Evolutionary conservation across 306 rosid species (phyloP).

Genomic region (Pyrus communis): DNA sequence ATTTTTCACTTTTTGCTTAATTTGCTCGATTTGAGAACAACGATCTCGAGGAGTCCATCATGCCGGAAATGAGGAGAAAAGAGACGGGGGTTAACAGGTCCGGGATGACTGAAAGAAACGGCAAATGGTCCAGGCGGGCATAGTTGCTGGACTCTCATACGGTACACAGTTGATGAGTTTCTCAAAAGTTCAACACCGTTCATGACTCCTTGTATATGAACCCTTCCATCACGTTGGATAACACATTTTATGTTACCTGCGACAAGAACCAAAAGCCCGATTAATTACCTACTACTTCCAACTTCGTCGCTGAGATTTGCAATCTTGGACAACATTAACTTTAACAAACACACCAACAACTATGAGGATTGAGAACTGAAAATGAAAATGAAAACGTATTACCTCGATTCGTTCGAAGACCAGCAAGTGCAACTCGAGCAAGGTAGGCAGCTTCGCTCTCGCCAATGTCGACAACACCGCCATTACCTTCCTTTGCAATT

Average conservation of each 20-base stretch:
- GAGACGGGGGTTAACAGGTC: conserved; percentile 51
- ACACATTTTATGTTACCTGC: conserved; percentile 40
- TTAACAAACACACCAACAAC: not conserved
- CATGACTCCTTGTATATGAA: conserved; percentile 48
- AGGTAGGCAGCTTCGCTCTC: conserved; percentile 46
- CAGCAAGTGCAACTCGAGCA: conserved; percentile 49
- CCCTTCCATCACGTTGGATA: conserved; percentile 39
- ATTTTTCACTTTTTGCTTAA: conserved; percentile 8
- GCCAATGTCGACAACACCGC: conserved; percentile 49
- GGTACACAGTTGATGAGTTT: conserved; percentile 25
- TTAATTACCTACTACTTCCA: not conserved
- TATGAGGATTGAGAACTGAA: no score
- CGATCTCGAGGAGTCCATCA: conserved; percentile 48
- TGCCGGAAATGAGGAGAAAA: conserved; percentile 40
- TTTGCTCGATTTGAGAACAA: conserved; percentile 29
- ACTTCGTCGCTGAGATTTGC: not conserved
- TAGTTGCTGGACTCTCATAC: conserved; percentile 45
- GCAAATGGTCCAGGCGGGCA: conserved; percentile 43
- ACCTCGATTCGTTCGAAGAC: conserved; percentile 37
- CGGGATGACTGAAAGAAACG: conserved; percentile 43
- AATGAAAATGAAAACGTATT: not conserved
- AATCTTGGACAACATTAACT: not conserved
- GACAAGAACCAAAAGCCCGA: not conserved
- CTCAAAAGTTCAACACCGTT: conserved; percentile 23
- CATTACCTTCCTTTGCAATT: conserved; percentile 39